Conservation (phyloP, 768 basidiomycete genomes). For the Tylopilus plumbeoviolaceoides region DNA sequence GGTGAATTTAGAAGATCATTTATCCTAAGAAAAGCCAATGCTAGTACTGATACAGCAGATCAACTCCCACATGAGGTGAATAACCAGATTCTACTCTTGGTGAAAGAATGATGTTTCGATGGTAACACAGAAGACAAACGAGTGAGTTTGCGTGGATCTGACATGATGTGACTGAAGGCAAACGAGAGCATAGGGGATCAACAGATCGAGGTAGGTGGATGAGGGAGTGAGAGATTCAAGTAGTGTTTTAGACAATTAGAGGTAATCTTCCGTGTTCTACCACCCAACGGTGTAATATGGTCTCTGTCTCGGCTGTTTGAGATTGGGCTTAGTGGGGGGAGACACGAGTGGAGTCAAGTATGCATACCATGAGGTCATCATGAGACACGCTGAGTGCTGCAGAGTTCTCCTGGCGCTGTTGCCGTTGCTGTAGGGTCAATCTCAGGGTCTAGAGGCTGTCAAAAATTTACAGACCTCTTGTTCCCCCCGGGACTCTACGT, state of each 20-base stretch:
- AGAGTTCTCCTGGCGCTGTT: conserved; percentile 1
- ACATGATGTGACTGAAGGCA: background rate
- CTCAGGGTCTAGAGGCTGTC: background rate
- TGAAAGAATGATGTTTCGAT: background rate
- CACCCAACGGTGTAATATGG: conserved; percentile 10
- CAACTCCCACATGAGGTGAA: background rate
- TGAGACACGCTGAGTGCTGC: background rate
- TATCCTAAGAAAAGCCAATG: background rate
- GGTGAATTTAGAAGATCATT: background rate
- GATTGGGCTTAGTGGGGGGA: background rate
- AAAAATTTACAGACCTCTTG: conserved; percentile 9
- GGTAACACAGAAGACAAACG: background rate
- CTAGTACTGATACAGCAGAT: conserved; percentile 9
- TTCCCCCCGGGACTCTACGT: background rate
- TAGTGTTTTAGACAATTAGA: background rate
- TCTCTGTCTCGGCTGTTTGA: background rate
- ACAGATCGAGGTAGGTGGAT: background rate
- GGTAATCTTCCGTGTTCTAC: background rate
- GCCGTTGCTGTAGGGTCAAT: background rate
- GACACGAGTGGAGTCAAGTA: background rate
- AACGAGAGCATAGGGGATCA: background rate
- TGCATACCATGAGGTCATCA: conserved; percentile 8
- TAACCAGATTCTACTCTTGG: background rate
- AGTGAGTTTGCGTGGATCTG: background rate
- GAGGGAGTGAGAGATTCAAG: background rate